These are phyloP conservation scores for Yarrowia alimentaria DNA, from an alignment of 805 yeast genomes.

Conservation along the genomic window DNA sequence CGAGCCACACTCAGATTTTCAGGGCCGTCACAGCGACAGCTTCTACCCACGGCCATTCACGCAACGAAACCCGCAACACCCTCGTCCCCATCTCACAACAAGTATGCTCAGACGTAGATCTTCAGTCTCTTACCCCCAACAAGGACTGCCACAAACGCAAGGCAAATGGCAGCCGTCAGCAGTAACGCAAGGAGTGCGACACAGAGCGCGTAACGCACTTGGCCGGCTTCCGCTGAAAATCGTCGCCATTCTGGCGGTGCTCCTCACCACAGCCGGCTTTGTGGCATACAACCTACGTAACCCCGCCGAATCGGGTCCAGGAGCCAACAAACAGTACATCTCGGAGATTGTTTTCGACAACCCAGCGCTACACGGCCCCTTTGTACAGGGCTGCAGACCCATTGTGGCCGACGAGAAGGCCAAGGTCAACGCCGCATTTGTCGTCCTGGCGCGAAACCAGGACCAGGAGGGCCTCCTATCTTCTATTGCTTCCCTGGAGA, in stretches of 20 bases:
- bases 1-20: no score
- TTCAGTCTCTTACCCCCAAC: constrained; percentile 21
- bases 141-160: constrained; percentile 14
- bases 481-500: constrained; percentile 72
- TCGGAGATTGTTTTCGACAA: constrained; percentile 11
- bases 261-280: constrained; percentile 22
- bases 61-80: neutral
- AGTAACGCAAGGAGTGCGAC: constrained; percentile 7
- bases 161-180: constrained; percentile 7
- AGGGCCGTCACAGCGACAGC: no score
- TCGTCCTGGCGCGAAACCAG: constrained; percentile 75
- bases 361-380: constrained; percentile 26
- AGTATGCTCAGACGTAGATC: constrained; percentile 22
- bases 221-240: constrained; percentile 8
- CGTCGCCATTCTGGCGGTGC: constrained; percentile 1
- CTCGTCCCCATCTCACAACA: neutral
- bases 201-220: neutral
- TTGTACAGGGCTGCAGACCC: constrained; percentile 19
- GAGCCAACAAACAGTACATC: constrained; percentile 9
- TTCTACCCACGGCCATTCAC: no score
- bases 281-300: constrained; percentile 11
- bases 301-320: constrained; percentile 16
- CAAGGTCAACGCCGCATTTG: constrained; percentile 67
- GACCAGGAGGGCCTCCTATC: constrained; percentile 75
- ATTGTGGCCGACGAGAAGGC: constrained; percentile 14